These are phyloP conservation scores for Boletus semigastroideus DNA, from an alignment of 1,284 basidiomycete genomes.

Conservation along the genomic window DNA sequence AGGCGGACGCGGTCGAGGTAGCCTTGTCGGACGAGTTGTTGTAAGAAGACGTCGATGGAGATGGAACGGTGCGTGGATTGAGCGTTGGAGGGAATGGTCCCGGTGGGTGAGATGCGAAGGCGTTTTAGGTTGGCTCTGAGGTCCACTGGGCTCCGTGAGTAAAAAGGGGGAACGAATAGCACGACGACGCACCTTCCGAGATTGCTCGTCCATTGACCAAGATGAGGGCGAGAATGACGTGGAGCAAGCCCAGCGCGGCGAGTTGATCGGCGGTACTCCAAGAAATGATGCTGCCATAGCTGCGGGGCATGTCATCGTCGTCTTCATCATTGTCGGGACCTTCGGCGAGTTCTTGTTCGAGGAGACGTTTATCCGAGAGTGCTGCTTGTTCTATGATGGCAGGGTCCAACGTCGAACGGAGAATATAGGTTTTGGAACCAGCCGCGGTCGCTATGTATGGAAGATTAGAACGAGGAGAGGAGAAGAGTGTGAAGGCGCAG, in stretches of 20 bases:
- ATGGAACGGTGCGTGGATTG: slow-evolving; percentile 48
- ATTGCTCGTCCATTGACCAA: slow-evolving; percentile 68
- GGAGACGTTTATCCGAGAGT: slow-evolving; percentile 52
- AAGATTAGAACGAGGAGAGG: not conserved
- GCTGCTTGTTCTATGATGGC: slow-evolving; percentile 58
- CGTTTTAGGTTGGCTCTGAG: slow-evolving; percentile 61
- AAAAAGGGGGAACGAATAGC: slow-evolving; percentile 1
- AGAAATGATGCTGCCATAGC: slow-evolving; percentile 64
- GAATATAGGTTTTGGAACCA: slow-evolving; percentile 71
- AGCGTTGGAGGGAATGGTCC: slow-evolving; percentile 46
- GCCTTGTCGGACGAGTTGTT: slow-evolving; percentile 57
- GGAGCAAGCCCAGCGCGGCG: slow-evolving; percentile 60
- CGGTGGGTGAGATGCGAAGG: slow-evolving; percentile 50
- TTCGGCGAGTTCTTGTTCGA: slow-evolving; percentile 55
- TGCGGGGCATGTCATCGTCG: slow-evolving; percentile 40
- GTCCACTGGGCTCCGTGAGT: slow-evolving; percentile 43
- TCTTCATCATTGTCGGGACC: slow-evolving; percentile 38
- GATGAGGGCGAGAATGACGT: slow-evolving; percentile 69
- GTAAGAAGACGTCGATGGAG: slow-evolving; percentile 57
- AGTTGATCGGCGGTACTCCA: slow-evolving; percentile 69
- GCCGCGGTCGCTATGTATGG: slow-evolving; percentile 44
- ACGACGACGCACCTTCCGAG: slow-evolving; percentile 53
- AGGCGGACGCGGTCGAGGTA: slow-evolving; percentile 61
- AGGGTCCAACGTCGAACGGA: slow-evolving; percentile 63
- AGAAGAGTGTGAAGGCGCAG: accelerated